Base-by-base conservation (phyloP, 768 basidiomycete genomes). In the Leccinellum luteum region DNA sequence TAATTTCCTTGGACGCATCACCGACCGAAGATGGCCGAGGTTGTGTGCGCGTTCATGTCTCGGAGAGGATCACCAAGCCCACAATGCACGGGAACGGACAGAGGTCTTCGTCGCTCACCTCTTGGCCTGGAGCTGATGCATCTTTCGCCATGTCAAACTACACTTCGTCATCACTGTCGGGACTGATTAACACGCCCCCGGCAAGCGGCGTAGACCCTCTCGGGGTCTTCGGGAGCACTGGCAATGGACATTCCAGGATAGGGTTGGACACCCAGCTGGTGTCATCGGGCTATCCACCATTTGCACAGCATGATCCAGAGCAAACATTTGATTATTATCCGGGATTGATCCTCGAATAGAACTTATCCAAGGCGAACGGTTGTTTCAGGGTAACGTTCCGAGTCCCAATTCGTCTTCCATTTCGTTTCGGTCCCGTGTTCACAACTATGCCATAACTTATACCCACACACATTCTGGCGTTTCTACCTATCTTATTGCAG, bases 1-100 rank as follows among this genome's bases (percentile, higher is more conserved):
- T 87, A 62, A 85, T 92, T 68, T 87, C 87, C 43, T 89, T 92
- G 64, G 89, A 91, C 62, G 74, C 86, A 48, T 79, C 77, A 43
- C 76, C 85, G 31, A 77, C 79, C 50, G 81, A 86, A 61, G 82
- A 87, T 66, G 86, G 88, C 57, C 87, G 83, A 73, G 86, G 89
- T 63, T 85, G 85, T 52, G 87, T 90, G 43, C 80, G 85, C 61
- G 88, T 90, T 61, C 85, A 89, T 64, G 82, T 85, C 45, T 76
- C 82, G 7, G 76, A 83, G 27, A 68, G 75, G 15, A 77, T 71
- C 21, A 0, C 48, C 27, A 59, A 58, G 27, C 14, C 49, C n/a
- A 21, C 60, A 28, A 35, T 64, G 25, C 52, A 62, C 31, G 60
- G 41, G n/a, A 55, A 41, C 52, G 65, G 49, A 57, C 63, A 69